Base-by-base conservation (phyloP, 805 yeast species). In the Wickerhamomyces chaumierensis region DNA sequence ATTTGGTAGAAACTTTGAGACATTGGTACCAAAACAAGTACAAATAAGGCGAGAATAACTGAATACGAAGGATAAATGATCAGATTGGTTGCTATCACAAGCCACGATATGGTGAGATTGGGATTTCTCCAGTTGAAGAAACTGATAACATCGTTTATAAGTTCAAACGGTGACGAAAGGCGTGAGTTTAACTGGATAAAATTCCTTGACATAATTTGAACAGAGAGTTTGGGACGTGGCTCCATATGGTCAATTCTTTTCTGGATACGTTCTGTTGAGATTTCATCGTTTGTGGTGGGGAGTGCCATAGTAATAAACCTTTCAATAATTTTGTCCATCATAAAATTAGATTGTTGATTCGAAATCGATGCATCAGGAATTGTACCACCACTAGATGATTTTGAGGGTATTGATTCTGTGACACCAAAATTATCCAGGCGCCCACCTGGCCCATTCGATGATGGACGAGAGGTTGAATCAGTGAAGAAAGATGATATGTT, bases 161-260 rank as follows among this genome's bases (percentile, higher is more conserved):
- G 33, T 41, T 70, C 75, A 52, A 81, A 84, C 0, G 82, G 77
- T 0, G 69, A 53, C 6, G 84, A 69, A 7, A 80, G 53, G 39
- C 92, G 58, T 9, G 82, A 73, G 41, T 78, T 73, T 58, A 82
- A 56, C 47, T 67, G 65, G 20, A 78, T 75, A 44, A 78, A 69
- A 53, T 83, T 82, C 42, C 68, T 72, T 37, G 85, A 73, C 81
- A 83, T 79, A 3, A 70, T 48, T 32, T 73, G 84, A 33, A 84
- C 73, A 17, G 85, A 78, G 18, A 86, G 57, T 17, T 74, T 74
- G 1, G 94, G 94, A 37, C 94, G 57, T 11, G 65, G 56, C 42
- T 72, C 71, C 41, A 81, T 85, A 42, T 70, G 69, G 35, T 65
- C 71, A n/a, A 75, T 62, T 38, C 95, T 60, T 14, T 66, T 67